Evolutionary conservation across 2,329 filamentous ascomycete species (phyloP).

Genomic region (Rutstroemia sp.): DNA sequence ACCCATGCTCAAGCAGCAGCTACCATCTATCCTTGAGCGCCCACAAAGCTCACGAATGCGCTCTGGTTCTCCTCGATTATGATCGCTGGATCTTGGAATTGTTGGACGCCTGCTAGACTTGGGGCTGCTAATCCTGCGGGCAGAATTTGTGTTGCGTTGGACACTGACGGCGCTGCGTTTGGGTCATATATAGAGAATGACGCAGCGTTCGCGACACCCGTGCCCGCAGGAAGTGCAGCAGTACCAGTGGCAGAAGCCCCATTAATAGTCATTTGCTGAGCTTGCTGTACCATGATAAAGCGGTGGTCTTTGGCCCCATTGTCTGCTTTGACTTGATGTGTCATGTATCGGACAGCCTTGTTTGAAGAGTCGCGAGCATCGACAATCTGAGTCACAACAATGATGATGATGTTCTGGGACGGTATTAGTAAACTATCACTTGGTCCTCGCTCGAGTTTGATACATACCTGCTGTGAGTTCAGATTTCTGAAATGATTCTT

Average conservation of each 20-base stretch:
- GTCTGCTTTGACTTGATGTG: conserved; percentile 23
- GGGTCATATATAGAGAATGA: conserved; percentile 9
- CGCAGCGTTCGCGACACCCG: background rate
- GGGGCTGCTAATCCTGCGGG: conserved; percentile 14
- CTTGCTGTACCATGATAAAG: conserved; percentile 17
- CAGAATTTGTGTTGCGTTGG: conserved; percentile 14
- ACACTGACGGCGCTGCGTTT: conserved; percentile 4
- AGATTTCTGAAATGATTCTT: conserved; percentile 24
- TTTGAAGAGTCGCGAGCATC: conserved; percentile 19
- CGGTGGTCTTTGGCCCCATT: conserved; percentile 9
- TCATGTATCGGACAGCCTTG: conserved; percentile 21
- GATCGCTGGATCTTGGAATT: conserved; percentile 16
- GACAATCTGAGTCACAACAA: conserved; percentile 23
- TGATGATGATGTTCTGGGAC: conserved; percentile 24
- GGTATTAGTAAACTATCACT: conserved; percentile 8
- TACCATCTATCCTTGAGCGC: background rate
- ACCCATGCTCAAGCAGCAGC: background rate
- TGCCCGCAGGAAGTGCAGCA: conserved; percentile 2
- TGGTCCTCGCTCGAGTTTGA: background rate
- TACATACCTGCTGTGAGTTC: conserved; percentile 23
- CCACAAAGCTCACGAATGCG: conserved; percentile 14
- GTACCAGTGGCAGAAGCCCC: background rate
- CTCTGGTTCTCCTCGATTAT: conserved; percentile 21
- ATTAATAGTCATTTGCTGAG: conserved; percentile 11
- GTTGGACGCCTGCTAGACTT: conserved; percentile 13